A percentile compares a stretch with the other conserved stretches of the same genome.
Evolutionary conservation across 139 green algal genomes (phyloP).

Genomic region (Auxenochlorella protothecoides): DNA sequence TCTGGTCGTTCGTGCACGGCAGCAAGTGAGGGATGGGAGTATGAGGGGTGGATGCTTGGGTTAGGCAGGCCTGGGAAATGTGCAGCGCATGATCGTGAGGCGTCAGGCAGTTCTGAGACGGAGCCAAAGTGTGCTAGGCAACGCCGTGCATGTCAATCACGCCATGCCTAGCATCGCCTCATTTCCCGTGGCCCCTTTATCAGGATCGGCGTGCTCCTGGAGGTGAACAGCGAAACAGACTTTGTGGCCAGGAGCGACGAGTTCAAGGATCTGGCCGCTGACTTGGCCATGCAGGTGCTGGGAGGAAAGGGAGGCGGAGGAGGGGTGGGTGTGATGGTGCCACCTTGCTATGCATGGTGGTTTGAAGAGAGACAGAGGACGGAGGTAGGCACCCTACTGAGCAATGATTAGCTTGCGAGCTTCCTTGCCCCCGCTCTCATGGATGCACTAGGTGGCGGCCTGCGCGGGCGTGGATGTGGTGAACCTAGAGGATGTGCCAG

Average conservation of each 20-base stretch:
- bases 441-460: slow-evolving; percentile 39
- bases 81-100: no score
- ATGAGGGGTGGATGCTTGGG: no score
- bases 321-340: no score
- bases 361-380: no score
- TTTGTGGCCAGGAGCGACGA: slow-evolving; percentile 82
- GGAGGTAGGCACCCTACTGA: no score
- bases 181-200: neutral
- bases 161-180: no score
- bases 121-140: no score
- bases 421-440: slow-evolving; percentile 37
- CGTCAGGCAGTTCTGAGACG: no score
- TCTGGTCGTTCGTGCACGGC: slow-evolving; percentile 91
- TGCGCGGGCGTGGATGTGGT: slow-evolving; percentile 56
- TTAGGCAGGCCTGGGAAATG: no score
- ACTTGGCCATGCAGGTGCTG: slow-evolving; percentile 59
- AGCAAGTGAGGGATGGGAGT: slow-evolving; percentile 14
- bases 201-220: slow-evolving; percentile 78
- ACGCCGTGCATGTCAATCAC: no score
- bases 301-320: neutral
- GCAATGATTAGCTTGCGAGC: no score
- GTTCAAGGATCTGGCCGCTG: slow-evolving; percentile 68
- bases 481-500: slow-evolving; percentile 40
- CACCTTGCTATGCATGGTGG: no score
- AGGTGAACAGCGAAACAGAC: slow-evolving; percentile 96